phyloP scores from a whole-genome alignment of 2,329 filamentous ascomycete genomes.

The Cordyceps cicadae region DNA sequence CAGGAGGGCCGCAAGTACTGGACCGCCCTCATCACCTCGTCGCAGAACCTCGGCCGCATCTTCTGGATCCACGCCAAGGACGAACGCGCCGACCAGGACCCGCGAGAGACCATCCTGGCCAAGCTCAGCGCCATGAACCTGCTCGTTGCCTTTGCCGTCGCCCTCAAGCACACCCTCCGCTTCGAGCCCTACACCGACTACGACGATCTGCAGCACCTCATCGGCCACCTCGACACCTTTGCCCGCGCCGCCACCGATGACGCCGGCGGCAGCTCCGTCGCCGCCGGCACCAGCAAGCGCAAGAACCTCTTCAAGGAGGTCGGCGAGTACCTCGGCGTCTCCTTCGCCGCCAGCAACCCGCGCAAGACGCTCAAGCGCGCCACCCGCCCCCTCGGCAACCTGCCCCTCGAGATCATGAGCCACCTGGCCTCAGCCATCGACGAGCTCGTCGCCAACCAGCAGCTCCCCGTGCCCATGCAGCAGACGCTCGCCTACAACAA shows the following conservation, averaged over 20 bases:
- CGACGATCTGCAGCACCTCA: slow-evolving; percentile 60
- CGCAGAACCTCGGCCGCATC: slow-evolving; percentile 61
- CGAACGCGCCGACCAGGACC: slow-evolving; percentile 39
- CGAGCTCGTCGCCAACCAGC: slow-evolving; percentile 45
- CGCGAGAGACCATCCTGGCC: slow-evolving; percentile 59
- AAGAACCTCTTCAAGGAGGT: slow-evolving; percentile 52
- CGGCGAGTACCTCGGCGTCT: slow-evolving; percentile 67
- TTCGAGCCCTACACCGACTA: slow-evolving; percentile 77
- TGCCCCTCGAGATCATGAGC: slow-evolving; percentile 73
- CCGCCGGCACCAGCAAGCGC: slow-evolving; percentile 22
- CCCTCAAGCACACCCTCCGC: slow-evolving; percentile 74
- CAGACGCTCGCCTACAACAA: slow-evolving; percentile 54
- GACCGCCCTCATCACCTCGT: slow-evolving; percentile 52
- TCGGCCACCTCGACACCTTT: slow-evolving; percentile 68
- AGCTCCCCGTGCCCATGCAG: slow-evolving; percentile 48
- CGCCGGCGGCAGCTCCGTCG: slow-evolving; percentile 18
- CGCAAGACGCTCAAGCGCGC: slow-evolving; percentile 68
- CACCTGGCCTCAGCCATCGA: slow-evolving; percentile 63
- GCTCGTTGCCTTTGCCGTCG: slow-evolving; percentile 65
- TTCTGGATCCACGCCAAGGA: slow-evolving; percentile 75
- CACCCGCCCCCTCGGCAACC: slow-evolving; percentile 65
- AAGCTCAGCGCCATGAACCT: slow-evolving; percentile 73
- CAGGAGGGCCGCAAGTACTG: slow-evolving; percentile 57
- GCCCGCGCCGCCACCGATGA: slow-evolving; percentile 48
- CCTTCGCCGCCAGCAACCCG: slow-evolving; percentile 70